Evolutionary conservation across 163 green algal genomes (phyloP), one percentile per base, ranked within the genome.

Genomic region (Chlorella variabilis): DNA sequence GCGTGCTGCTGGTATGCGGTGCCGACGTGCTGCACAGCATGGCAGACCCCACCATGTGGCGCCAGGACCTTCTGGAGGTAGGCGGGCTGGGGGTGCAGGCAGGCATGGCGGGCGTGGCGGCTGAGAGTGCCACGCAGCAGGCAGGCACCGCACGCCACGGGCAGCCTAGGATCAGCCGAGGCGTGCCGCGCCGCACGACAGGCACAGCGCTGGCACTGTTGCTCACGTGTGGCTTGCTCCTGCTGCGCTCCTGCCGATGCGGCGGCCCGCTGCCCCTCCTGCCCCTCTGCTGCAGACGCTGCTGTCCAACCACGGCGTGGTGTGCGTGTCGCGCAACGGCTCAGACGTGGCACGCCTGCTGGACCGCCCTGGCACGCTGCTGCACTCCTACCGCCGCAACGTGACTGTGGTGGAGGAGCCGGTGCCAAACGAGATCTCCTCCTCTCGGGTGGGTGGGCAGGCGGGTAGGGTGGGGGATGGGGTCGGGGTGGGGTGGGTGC

Each of bases 1-100:
- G 87, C 0, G 88, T 94, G 48, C 89, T 98, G 88, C 87, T 98
- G 73, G 87, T 98, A 39, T 98, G 94, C 66, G 95, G 95, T 13
- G 92, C 90, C 6, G 95, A 98, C 84, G 81, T 99, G 75, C 71
- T 98, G 56, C 89, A 94, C n/a, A 93, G 85, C 34, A 95, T 99
- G 77, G 82, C 81, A 3, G 65, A 84, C 59, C 94, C 96, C 20
- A 91, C 89, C 9, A 87, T 98, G 39, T 98, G 95, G 95, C 65
- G 78, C 18, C 81, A 93, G n/a, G 75, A 81, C 39, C 41, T 81
- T 58, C 75, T 81, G 7, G 75, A 81, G 73, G 73, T 80, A 23
- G 17, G 69, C 48, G 25, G 36, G 8, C 33, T 7, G 2, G 4
- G 23, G 54, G 25, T 62, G 54, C 20, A 15, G 15, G 25, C 20